These are phyloP conservation scores for Suillus weaverae DNA, from an alignment of 768 basidiomycete species.

Conservation along the genomic window DNA sequence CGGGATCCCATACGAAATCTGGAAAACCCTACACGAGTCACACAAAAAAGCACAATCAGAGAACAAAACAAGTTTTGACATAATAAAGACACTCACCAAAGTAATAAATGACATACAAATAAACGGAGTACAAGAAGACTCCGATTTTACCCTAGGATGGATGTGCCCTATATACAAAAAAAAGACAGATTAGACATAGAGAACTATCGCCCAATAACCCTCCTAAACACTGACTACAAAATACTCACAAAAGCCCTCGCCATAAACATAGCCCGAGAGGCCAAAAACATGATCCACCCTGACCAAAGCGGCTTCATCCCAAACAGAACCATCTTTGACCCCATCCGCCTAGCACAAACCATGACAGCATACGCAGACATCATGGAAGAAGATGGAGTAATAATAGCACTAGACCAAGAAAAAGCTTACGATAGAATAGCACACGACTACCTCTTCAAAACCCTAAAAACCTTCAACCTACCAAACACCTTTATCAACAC, in stretches of 20 bases:
- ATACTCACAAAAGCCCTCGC: slow-evolving; percentile 28
- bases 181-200: slow-evolving; percentile 29
- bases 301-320: slow-evolving; percentile 43
- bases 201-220: slow-evolving; percentile 42
- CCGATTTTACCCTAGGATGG: slow-evolving; percentile 31
- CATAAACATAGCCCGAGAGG: slow-evolving; percentile 13
- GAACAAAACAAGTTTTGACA: slow-evolving; percentile 10
- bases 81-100: slow-evolving; percentile 3
- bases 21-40: slow-evolving; percentile 15
- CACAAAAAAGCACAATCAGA: not conserved
- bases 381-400: slow-evolving; percentile 25
- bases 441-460: slow-evolving; percentile 33
- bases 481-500: slow-evolving; percentile 31
- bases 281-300: slow-evolving; percentile 27
- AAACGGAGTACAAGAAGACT: slow-evolving; percentile 15
- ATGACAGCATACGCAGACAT: slow-evolving; percentile 28
- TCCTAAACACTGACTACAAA: slow-evolving; percentile 38
- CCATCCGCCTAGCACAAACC: slow-evolving; percentile 27
- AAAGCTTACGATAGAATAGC: slow-evolving; percentile 40
- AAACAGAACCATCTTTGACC: slow-evolving; percentile 33
- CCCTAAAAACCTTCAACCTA: slow-evolving; percentile 24
- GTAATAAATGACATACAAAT: slow-evolving; percentile 29
- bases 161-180: slow-evolving; percentile 45
- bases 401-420: slow-evolving; percentile 39
- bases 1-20: slow-evolving; percentile 31